A percentile compares a stretch with the other conserved stretches of the same genome.
phyloP scores from a whole-genome alignment of 2,329 filamentous ascomycete species.

The Microsporum ferrugineum region DNA sequence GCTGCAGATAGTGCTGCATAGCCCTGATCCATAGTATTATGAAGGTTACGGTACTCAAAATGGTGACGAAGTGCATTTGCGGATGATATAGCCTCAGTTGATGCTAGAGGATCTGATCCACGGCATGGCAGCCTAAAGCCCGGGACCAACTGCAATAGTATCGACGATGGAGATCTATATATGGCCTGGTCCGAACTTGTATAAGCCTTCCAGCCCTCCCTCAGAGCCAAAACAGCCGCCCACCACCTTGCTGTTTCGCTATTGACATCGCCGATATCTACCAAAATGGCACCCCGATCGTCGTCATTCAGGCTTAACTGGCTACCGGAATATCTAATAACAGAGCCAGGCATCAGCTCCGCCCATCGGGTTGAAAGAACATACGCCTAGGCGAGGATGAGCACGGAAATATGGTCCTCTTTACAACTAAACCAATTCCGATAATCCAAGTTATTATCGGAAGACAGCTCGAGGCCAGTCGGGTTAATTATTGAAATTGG shows the following conservation, averaged over 20 bases:
- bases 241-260: slow-evolving; percentile 11
- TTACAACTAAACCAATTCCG: slow-evolving; percentile 9
- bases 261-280: slow-evolving; percentile 9
- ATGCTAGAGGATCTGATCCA: background rate
- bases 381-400: slow-evolving; percentile 12
- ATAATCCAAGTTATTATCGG: background rate
- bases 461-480: slow-evolving; percentile 1
- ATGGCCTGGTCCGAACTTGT: background rate
- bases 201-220: slow-evolving; percentile 12
- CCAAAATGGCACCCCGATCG: background rate
- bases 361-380: slow-evolving; percentile 10
- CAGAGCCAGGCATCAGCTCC: slow-evolving; percentile 8
- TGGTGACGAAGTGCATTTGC: slow-evolving; percentile 16
- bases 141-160: background rate
- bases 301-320: background rate
- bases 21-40: slow-evolving; percentile 16
- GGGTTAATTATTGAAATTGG: background rate
- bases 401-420: slow-evolving; percentile 10
- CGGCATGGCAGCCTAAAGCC: slow-evolving; percentile 1
- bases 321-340: slow-evolving; percentile 5
- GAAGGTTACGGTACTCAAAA: slow-evolving; percentile 15
- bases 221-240: slow-evolving; percentile 13
- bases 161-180: slow-evolving; percentile 9
- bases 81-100: slow-evolving; percentile 10
- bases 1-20: slow-evolving; percentile 18